These are phyloP conservation scores for Fremontodendron californicum DNA, from an alignment of 345 rosid species.

Conservation along the genomic window DNA sequence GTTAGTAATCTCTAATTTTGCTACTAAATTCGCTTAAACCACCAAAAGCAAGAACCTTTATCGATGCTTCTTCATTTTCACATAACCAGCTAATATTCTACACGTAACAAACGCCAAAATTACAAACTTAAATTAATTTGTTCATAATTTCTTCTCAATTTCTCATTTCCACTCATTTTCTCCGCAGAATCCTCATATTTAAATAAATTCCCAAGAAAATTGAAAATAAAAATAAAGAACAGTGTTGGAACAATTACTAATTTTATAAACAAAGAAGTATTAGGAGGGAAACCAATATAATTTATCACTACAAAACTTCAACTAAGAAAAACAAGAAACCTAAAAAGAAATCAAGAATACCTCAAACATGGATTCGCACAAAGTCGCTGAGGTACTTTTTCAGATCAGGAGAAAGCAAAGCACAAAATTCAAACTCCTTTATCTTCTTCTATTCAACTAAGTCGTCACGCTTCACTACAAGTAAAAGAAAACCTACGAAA, in stretches of 20 bases:
- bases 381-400: neutral
- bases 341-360: constrained; percentile 3
- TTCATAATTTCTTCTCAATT: neutral
- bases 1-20: neutral
- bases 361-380: neutral
- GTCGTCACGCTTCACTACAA: neutral
- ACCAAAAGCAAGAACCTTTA: neutral
- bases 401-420: neutral
- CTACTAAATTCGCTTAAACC: neutral
- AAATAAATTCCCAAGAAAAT: neutral
- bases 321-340: neutral
- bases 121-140: neutral
- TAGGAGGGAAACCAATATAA: neutral
- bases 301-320: neutral
- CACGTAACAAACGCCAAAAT: neutral
- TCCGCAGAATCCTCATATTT: neutral
- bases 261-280: neutral
- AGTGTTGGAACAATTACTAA: neutral
- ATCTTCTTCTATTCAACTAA: neutral
- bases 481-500: neutral
- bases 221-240: neutral
- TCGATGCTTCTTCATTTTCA: neutral
- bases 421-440: neutral
- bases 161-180: neutral
- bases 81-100: neutral